Evolutionary conservation across 805 yeast genomes (phyloP).

Genomic region (Candida insectorum): DNA sequence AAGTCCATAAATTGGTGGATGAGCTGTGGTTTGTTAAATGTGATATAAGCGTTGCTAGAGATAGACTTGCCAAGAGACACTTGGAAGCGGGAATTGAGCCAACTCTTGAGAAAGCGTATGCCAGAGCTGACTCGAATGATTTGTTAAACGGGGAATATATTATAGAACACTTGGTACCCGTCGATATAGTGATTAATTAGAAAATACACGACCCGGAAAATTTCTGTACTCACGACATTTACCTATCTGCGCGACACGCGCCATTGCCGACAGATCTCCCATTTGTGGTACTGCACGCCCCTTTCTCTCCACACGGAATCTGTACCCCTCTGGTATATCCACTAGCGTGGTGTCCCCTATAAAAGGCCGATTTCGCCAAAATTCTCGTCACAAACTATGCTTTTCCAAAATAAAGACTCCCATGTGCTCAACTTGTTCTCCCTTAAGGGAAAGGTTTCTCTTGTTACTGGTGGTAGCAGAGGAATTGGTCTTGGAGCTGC

Average conservation of each 20-base stretch:
- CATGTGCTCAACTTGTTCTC: conserved; percentile 37
- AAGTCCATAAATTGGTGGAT: conserved; percentile 35
- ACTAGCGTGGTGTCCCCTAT: no score
- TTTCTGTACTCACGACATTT: no score
- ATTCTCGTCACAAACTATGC: no score
- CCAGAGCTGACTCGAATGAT: conserved; percentile 56
- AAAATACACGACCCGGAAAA: no score
- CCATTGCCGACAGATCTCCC: no score
- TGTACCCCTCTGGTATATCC: no score
- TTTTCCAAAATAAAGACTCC: conserved; percentile 11
- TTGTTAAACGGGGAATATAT: conserved; percentile 54
- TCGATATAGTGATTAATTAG: conserved; percentile 1
- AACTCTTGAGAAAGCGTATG: conserved; percentile 47
- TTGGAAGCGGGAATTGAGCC: conserved; percentile 49
- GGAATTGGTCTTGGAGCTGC: conserved; percentile 48
- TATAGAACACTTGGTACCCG: conserved; percentile 10
- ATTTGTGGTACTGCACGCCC: no score
- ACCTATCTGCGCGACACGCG: no score
- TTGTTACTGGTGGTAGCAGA: conserved; percentile 44
- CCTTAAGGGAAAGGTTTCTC: conserved; percentile 32
- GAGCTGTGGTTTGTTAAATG: conserved; percentile 53
- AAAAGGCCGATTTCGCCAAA: no score
- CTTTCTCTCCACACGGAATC: no score
- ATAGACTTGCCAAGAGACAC: conserved; percentile 68
- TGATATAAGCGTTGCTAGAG: conserved; percentile 42